Evolutionary conservation across 768 basidiomycete species (phyloP), one percentile per base, ranked within the genome.

Genomic region (Trametes maxima): DNA sequence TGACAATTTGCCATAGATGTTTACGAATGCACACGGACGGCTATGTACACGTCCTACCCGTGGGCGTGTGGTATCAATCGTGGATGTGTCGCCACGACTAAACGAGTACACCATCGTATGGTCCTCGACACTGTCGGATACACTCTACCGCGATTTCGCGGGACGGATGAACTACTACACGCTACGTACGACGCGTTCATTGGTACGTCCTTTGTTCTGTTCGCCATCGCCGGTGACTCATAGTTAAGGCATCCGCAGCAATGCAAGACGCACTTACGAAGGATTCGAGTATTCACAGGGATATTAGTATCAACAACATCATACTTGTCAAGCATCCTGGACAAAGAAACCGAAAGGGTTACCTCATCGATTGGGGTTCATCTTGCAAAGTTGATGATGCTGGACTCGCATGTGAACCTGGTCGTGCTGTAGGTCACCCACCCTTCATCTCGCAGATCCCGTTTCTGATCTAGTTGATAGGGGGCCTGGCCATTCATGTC

Each of bases 361-460:
- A 52, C 21, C 46, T 63, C 2, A 55, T 63, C 35, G 62, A 63
- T 25, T 63, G 62, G 62, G 62, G 59, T 17, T 22, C 24, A 0
- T 46, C 59, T 2, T 47, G 7, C 39, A 12, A 16, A 24, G 21
- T 53, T 16, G 57, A 53, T 45, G 35, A 16, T 2, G 24, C 35
- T 11, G 51, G 57, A 10, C 16, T 22, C 3, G 46, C 48, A 16
- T 2, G 19, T 16, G 11, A 28, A 3, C 7, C 21, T 0, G 19
- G 24, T 13, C 8, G 48, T 17, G 24, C 21, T 37, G 57, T 59
- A n/a, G 33, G 48, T 39, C 19, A 11, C 3, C 22, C 22, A 11
- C 21, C 8, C 3, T n/a, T 19, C n/a, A 40, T 33, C 5, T 36
- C 8, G 2, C n/a, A 45, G 44, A 4, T 22, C 5, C 42, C 19